Conservation (phyloP, 1,139 yeast species). For the Meyerozyma athensensis region DNA sequence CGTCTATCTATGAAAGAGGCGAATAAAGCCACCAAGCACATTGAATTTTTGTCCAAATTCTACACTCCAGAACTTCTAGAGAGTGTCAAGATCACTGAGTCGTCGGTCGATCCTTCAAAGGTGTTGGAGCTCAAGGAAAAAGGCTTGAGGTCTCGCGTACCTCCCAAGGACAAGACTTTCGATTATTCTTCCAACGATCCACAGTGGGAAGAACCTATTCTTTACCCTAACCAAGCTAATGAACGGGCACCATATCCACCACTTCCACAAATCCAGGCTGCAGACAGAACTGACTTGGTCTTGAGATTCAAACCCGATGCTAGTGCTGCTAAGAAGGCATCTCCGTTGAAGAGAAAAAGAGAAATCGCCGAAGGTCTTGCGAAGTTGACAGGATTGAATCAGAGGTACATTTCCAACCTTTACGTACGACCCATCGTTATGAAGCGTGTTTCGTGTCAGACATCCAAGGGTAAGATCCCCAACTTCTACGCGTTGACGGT, state of each 20-base stretch:
- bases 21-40: slow-evolving; percentile 37
- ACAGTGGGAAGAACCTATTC: slow-evolving; percentile 44
- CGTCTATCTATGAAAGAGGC: slow-evolving; percentile 4
- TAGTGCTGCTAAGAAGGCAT: slow-evolving; percentile 10
- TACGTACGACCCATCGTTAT: slow-evolving; percentile 63
- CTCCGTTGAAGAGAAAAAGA: slow-evolving; percentile 16
- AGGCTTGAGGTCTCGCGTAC: slow-evolving; percentile 27
- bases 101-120: slow-evolving; percentile 59
- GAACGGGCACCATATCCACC: slow-evolving; percentile 38
- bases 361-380: slow-evolving; percentile 56
- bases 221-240: slow-evolving; percentile 43
- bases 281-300: slow-evolving; percentile 39
- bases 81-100: slow-evolving; percentile 76
- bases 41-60: slow-evolving; percentile 60
- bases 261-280: slow-evolving; percentile 37
- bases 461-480: slow-evolving; percentile 88
- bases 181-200: slow-evolving; percentile 38
- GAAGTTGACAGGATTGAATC: slow-evolving; percentile 70
- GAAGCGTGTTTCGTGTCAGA: slow-evolving; percentile 87
- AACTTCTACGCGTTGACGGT: slow-evolving; percentile 82
- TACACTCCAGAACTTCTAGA: slow-evolving; percentile 76
- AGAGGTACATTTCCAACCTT: slow-evolving; percentile 58
- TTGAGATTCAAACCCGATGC: slow-evolving; percentile 29
- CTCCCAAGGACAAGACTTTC: slow-evolving; percentile 21
- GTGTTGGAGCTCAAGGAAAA: slow-evolving; percentile 28